Evolutionary conservation across 495 filamentous ascomycete genomes (phyloP), one percentile per base, ranked within the genome.

Genomic region (Halenospora varia): DNA sequence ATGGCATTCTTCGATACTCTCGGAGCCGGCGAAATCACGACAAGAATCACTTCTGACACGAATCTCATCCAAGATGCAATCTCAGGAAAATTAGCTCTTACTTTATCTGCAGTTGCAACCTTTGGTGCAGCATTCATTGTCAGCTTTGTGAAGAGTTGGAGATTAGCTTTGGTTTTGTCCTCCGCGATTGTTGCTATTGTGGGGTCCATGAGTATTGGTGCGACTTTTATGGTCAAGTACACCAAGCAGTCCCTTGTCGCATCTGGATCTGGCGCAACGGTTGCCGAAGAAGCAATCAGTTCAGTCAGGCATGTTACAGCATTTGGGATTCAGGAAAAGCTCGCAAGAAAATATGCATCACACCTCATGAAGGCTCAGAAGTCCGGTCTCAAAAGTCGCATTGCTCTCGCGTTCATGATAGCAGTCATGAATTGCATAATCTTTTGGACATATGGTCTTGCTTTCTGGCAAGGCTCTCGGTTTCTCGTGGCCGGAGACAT

Each of bases 121-220:
- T 85, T 87, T 62, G 61, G 84, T 25, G 79, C 82, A 2, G 80
- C 81, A 0, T 87, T 84, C 59, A 70, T 85, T 26, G 77, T 87
- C 3, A 79, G 82, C 6, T 86, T 86, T 53, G 77, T 84, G 64
- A 84, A 82, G 61, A 71, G 82, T 25, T 70, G 70, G 26, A 75
- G 67, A 62, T 66, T 81, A 26, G 55, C 51, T 3, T 25, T 61
- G 1, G 35, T 61, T 20, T 48, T 61, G 11, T 0, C 22, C 10
- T n/a, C 48, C 15, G 17, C 49, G 1, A 20, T 87, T 25, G 8
- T 57, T 13, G 82, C 85, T 0, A 83, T 84, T 17, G 85, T 84
- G 61, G 71, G 88, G 42, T 13, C 85, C n/a, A 85, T 86, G 80
- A 76, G 78, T 0, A 75, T 84, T 48, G 75, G 79, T 3, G 23